Base-by-base conservation (phyloP, 2,329 filamentous ascomycete species). In the Botryotinia narcissicola region DNA sequence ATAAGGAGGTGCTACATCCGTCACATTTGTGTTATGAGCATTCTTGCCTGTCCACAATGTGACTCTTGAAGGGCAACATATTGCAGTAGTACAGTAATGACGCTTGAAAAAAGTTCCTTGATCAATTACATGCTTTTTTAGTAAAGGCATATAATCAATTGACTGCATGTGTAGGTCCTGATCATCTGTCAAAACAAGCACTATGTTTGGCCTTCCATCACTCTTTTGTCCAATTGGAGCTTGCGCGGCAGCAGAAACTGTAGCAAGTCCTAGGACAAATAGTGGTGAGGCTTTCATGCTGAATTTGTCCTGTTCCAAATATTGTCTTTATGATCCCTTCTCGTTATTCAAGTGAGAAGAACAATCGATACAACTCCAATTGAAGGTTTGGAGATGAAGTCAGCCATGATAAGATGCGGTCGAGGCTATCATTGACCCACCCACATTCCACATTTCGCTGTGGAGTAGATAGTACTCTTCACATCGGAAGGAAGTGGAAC, bases 101-200 rank as follows among this genome's bases (percentile, higher is more conserved):
- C 85, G 85, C 70, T 83, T 83, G 76, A 86, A 91, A 16, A 84
- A 84, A 0, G 87, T 88, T 0, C 89, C 89, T 71, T 88, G 80
- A n/a, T 87, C 83, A 40, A 83, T 82, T 22, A 91, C 80, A 74
- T 89, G 85, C 76, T 88, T 86, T 74, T 87, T 82, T 4, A 90
- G 81, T 12, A 85, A 80, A 0, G 87, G 87, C 81, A 88, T 87
- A 77, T 90, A 90, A 25, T 86, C 83, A 3, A 90, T 76, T 0
- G 89, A 91, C 67, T 88, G 82, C 77, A 91, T 81, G 76, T 89
- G 86, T 5, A 89, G 79, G 78, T 92, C 89, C 79, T 91, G 90
- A 77, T 91, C 89, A 77, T 92, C 90, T 0, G 88, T 90, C 59
- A 91, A 82, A 75, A 91, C 86, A 76, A 91, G 89, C 46, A 91